A percentile compares a stretch with the other conserved stretches of the same genome.
phyloP scores from a whole-genome alignment of 805 yeast genomes.

The Myxozyma monticola region DNA sequence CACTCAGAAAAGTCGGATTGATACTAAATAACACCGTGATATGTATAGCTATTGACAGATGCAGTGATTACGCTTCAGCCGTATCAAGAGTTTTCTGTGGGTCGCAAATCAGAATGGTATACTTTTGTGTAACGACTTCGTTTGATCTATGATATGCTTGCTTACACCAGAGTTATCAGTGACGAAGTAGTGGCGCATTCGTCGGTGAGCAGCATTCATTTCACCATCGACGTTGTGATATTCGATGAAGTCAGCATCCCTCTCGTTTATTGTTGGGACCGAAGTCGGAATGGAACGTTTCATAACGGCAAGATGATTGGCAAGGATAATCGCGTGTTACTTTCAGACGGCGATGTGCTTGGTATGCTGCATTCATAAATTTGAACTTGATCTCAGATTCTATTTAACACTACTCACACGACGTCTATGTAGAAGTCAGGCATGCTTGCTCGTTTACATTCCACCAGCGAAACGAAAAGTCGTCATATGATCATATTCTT shows the following conservation, averaged over 20 bases:
- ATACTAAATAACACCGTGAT: too few relatives aligned
- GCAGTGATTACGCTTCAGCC: conserved; percentile 9
- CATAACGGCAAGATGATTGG: conserved; percentile 30
- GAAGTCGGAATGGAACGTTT: conserved; percentile 32
- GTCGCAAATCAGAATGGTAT: conserved; percentile 26
- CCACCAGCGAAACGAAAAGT: conserved; percentile 12
- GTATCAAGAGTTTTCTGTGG: conserved; percentile 14
- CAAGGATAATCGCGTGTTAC: conserved; percentile 16
- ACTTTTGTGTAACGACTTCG: not conserved
- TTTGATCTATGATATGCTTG: not conserved
- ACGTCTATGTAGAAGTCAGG: conserved; percentile 26
- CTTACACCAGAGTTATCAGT: conserved; percentile 14
- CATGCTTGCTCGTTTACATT: conserved; percentile 31
- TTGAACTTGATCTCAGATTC: too few relatives aligned
- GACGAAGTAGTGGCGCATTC: conserved; percentile 20
- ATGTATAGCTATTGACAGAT: too few relatives aligned
- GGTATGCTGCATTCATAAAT: too few relatives aligned
- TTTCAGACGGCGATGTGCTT: conserved; percentile 29
- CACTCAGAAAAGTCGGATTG: too few relatives aligned
- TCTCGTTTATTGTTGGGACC: conserved; percentile 31
- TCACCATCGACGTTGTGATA: conserved; percentile 27
- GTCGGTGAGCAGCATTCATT: conserved; percentile 29
- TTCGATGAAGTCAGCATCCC: conserved; percentile 31
- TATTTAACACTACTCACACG: too few relatives aligned
- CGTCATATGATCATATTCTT: not conserved